Evolutionary conservation across 1,139 yeast genomes (phyloP).

Genomic region (Kluyveromyces sp.): DNA sequence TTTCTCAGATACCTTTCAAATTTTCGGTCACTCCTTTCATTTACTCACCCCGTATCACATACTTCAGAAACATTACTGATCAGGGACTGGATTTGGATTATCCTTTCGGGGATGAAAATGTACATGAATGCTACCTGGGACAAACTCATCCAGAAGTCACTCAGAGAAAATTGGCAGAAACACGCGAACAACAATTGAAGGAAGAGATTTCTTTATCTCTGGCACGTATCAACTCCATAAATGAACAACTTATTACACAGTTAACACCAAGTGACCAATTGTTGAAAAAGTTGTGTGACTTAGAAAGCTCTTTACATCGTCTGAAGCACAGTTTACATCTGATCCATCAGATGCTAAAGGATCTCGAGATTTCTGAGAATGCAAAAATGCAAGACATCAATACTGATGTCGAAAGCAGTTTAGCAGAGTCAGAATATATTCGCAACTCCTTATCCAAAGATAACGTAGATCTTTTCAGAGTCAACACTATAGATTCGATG

Average conservation of each 20-base stretch:
- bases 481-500: conserved; percentile 28
- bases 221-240: conserved; percentile 8
- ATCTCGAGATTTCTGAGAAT: conserved; percentile 27
- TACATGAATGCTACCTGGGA: conserved; percentile 64
- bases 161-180: conserved; percentile 40
- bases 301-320: conserved; percentile 27
- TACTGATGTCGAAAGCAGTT: conserved; percentile 19
- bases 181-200: conserved; percentile 40
- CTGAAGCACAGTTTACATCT: conserved; percentile 36
- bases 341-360: conserved; percentile 32
- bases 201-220: conserved; percentile 28
- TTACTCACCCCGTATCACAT: conserved; percentile 67
- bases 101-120: conserved; percentile 63
- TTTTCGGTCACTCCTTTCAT: conserved; percentile 59
- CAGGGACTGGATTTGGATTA: conserved; percentile 44
- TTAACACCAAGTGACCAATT: conserved; percentile 9
- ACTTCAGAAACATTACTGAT: conserved; percentile 58
- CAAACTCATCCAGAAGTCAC: conserved; percentile 47
- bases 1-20: conserved; percentile 44
- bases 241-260: neutral
- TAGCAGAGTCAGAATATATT: conserved; percentile 7
- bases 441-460: neutral
- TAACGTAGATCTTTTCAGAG: conserved; percentile 13
- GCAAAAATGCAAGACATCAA: conserved; percentile 22
- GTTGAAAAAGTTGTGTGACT: conserved; percentile 18